phyloP scores from a whole-genome alignment of 2,329 filamentous ascomycete species.

The Aulographum hederae region DNA sequence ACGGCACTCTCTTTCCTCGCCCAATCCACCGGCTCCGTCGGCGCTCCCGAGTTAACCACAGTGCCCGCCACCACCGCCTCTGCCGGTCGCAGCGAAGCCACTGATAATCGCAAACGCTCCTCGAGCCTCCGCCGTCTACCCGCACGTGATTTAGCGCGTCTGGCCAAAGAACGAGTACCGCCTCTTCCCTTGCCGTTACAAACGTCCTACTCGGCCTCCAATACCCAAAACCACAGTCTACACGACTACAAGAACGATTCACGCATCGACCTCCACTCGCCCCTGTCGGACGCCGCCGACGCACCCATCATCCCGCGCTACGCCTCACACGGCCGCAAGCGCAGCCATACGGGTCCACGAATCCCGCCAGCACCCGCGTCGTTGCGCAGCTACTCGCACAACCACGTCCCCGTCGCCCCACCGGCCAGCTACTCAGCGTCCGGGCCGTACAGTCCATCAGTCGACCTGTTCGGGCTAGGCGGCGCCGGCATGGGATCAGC shows the following conservation, averaged over 20 bases:
- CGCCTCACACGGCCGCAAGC: constrained; percentile 42
- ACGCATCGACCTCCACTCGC: constrained; percentile 18
- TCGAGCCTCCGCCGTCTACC: constrained; percentile 33
- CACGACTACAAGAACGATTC: constrained; percentile 12
- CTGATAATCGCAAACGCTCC: constrained; percentile 12
- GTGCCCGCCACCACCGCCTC: constrained; percentile 17
- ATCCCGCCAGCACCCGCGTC: constrained; percentile 2
- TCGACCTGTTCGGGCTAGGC: neutral
- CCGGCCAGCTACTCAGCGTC: constrained; percentile 2
- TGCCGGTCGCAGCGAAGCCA: neutral
- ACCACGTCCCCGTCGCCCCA: neutral
- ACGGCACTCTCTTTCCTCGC: constrained; percentile 89
- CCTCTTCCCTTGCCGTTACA: constrained; percentile 10
- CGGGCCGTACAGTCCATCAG: neutral
- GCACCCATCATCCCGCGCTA: constrained; percentile 53
- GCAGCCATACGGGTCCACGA: constrained; percentile 7
- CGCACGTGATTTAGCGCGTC: constrained; percentile 75
- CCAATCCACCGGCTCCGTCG: constrained; percentile 55
- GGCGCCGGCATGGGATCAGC: neutral
- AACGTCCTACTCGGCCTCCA: constrained; percentile 1
- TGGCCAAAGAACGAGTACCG: constrained; percentile 53
- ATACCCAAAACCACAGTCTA: constrained; percentile 1
- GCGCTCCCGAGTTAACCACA: constrained; percentile 50
- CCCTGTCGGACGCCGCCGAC: constrained; percentile 44
- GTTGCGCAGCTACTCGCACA: neutral